Conservation (phyloP, 768 basidiomycete species). For the Tricholoma bakamatsutake region DNA sequence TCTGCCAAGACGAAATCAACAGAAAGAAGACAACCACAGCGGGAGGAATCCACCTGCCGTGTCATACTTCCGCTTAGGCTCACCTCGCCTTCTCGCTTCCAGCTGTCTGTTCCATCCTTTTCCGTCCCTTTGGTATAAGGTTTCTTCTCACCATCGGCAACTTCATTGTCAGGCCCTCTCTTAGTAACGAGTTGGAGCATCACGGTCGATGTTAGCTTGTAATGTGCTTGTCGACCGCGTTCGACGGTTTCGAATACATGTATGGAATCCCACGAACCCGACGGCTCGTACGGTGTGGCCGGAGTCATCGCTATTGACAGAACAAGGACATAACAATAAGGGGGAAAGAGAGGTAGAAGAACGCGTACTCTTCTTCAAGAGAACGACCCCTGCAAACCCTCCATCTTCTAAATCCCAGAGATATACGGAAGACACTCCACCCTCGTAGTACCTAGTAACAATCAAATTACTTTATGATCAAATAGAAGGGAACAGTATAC, state of each 20-base stretch:
- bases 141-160: conserved; percentile 13
- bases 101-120: conserved; percentile 33
- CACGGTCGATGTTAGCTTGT: conserved; percentile 95
- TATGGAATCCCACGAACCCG: conserved; percentile 96
- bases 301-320: conserved; percentile 52
- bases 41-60: conserved; percentile 62
- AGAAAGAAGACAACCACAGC: not conserved
- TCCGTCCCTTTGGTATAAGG: conserved; percentile 31
- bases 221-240: conserved; percentile 87
- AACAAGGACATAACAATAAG: conserved; percentile 1
- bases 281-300: conserved; percentile 49
- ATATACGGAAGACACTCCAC: conserved; percentile 95
- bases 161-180: conserved; percentile 30
- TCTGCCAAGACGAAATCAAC: conserved; percentile 33
- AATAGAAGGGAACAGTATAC: conserved; percentile 29
- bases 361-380: conserved; percentile 84
- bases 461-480: not conserved
- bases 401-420: conserved; percentile 98
- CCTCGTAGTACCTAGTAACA: conserved; percentile 81
- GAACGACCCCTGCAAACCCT: conserved; percentile 92
- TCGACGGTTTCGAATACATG: conserved; percentile 97
- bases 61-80: conserved; percentile 96
- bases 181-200: conserved; percentile 86
- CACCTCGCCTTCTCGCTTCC: conserved; percentile 69
- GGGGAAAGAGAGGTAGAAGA: not conserved